Evolutionary conservation across 306 rosid genomes (phyloP).

Genomic region (Glycine soja): DNA sequence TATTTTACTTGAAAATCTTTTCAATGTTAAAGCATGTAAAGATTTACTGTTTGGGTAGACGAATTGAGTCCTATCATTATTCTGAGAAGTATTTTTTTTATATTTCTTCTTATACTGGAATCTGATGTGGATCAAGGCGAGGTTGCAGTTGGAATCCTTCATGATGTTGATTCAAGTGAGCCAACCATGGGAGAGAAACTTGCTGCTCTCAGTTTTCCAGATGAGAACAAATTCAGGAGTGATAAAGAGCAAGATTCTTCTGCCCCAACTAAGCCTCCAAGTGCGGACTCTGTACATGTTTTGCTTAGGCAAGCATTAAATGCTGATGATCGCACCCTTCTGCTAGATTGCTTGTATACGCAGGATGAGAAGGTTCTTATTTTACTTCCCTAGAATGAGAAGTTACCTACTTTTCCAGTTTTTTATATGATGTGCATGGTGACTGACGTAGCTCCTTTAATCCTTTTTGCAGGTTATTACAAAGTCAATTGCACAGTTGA

Average conservation of each 20-base stretch:
- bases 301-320: constrained; percentile 76
- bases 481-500: constrained; percentile 62
- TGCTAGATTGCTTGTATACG: constrained; percentile 69
- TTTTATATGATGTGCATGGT: neutral
- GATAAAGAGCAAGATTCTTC: constrained; percentile 51
- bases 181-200: constrained; percentile 84
- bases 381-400: neutral
- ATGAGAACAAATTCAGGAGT: constrained; percentile 41
- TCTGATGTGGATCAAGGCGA: constrained; percentile 43
- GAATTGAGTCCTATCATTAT: neutral
- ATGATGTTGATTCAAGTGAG: constrained; percentile 56
- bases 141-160: constrained; percentile 56
- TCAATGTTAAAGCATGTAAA: too few relatives aligned
- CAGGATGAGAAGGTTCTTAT: constrained; percentile 67
- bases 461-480: constrained; percentile 62
- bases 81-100: neutral
- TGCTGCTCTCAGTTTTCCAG: constrained; percentile 54
- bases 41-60: too few relatives aligned
- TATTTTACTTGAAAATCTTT: too few relatives aligned
- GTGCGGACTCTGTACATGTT: constrained; percentile 74
- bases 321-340: constrained; percentile 74
- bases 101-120: constrained; percentile 8
- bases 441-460: constrained; percentile 1
- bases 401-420: neutral
- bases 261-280: constrained; percentile 55